Base-by-base conservation (phyloP, 331 rosid species). In the Spiraea crenata region DNA sequence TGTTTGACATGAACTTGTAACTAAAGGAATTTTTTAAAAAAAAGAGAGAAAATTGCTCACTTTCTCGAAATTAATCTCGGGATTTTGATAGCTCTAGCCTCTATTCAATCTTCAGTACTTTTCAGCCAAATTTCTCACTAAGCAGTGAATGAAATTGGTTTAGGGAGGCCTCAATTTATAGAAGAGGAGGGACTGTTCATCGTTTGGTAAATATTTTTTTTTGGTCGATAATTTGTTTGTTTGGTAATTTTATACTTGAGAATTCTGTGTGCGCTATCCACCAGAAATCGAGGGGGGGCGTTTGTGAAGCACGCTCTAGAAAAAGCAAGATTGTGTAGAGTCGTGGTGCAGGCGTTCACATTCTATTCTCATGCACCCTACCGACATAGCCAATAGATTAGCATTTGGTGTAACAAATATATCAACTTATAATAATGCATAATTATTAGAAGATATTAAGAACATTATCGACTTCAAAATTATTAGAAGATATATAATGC, bases 291-390 rank as follows among this genome's bases (percentile, higher is more conserved):
- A 9, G 5, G 16, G 16, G 3, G 13, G 56, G 64, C 47, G 70
- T 54, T 2, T 73, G 57, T 9, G 37, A 15, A 25, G 31, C 54
- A 52, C 64, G 62, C 73, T 59, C 50, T 47, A n/a, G 10, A 35
- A 3, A 37, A 1, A 9, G 15, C 0, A 34, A 37, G 11, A 31
- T 5, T 47, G 16, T 1, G 37, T 3, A 17, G 4, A 7, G 2
- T 5, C n/a, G 46, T 1, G 16, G 46, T 70, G 75, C 3, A 58
- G 6, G 50, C 67, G 49, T 12, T 47, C 12, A n/a, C 41, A 17
- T 20, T 44, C 34, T 59, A 5, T 59, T 71, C 3, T 59, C 46
- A 40, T 60, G 16, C n/a, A 8, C 68, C 17, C 50, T 71, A 19
- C 8, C 38, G 10, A 4, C 8, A 48, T 6, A 11, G 34, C 70